A percentile compares a stretch with the other conserved stretches of the same genome.
phyloP scores from a whole-genome alignment of 331 rosid genomes.

The Quercus phellos region DNA sequence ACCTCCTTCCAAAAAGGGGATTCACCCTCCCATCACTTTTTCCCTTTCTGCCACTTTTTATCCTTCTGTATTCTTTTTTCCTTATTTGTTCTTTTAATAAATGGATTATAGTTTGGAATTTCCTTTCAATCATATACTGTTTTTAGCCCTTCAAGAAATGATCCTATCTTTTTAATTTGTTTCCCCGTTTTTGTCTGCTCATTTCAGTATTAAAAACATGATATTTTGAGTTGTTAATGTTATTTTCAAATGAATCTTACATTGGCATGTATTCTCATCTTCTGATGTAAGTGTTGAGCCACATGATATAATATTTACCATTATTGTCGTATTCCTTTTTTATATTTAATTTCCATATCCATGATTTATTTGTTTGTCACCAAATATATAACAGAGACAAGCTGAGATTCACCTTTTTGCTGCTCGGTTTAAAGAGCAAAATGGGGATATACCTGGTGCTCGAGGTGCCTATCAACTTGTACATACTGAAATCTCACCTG shows the following conservation, averaged over 20 bases:
- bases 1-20: neutral
- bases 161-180: neutral
- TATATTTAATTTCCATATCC: neutral
- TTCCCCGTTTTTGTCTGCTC: neutral
- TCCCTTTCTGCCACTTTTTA: neutral
- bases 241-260: neutral
- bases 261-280: neutral
- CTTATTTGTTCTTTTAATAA: neutral
- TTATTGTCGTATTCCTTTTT: neutral
- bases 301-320: neutral
- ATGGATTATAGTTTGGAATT: neutral
- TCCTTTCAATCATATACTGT: neutral
- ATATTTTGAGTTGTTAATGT: neutral
- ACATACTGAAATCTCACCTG: constrained; percentile 88
- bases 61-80: neutral
- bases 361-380: constrained; percentile 6
- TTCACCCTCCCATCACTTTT: neutral
- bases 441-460: constrained; percentile 78
- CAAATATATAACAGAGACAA: constrained; percentile 61
- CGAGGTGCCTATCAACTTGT: constrained; percentile 90
- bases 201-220: neutral
- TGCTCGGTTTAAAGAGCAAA: constrained; percentile 91
- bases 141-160: no score
- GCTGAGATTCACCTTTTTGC: constrained; percentile 93
- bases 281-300: neutral